These are phyloP conservation scores for Jackrogersella minutella DNA, from an alignment of 495 filamentous ascomycete genomes.

Conservation along the genomic window DNA sequence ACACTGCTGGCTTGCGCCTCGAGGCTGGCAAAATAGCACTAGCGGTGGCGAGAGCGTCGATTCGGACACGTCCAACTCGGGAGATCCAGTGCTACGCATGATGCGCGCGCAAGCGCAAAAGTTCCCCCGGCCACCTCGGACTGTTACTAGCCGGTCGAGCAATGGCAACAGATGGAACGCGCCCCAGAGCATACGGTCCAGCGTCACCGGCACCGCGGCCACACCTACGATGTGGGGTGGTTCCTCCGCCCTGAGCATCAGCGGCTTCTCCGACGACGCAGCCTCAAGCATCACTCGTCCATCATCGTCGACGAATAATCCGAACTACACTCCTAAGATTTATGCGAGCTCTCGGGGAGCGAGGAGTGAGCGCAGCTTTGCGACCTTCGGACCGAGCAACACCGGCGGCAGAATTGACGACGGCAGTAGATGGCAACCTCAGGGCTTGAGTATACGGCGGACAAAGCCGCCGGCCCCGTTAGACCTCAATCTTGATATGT, in stretches of 20 bases:
- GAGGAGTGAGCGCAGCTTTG: slow-evolving; percentile 32
- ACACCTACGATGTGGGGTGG: slow-evolving; percentile 45
- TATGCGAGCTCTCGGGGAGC: slow-evolving; percentile 21
- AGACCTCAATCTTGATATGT: slow-evolving; percentile 25
- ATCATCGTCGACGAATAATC: slow-evolving; percentile 21
- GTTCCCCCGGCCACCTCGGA: slow-evolving; percentile 47
- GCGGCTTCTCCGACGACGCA: slow-evolving; percentile 39
- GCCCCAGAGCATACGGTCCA: slow-evolving; percentile 41
- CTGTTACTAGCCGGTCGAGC: slow-evolving; percentile 41
- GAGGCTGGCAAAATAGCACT: slow-evolving; percentile 54
- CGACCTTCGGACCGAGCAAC: slow-evolving; percentile 30
- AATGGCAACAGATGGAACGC: slow-evolving; percentile 42
- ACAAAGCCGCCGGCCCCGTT: slow-evolving; percentile 33
- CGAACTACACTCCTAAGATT: not conserved
- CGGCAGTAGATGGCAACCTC: slow-evolving; percentile 13
- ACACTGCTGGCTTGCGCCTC: slow-evolving; percentile 66
- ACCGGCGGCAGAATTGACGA: slow-evolving; percentile 29
- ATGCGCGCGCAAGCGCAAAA: slow-evolving; percentile 35
- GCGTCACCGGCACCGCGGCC: slow-evolving; percentile 28
- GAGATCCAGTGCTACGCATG: slow-evolving; percentile 40
- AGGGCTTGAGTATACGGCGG: slow-evolving; percentile 15
- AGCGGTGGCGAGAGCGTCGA: slow-evolving; percentile 46
- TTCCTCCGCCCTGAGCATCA: slow-evolving; percentile 37
- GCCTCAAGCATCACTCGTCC: slow-evolving; percentile 38
- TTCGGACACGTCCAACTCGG: slow-evolving; percentile 37